Conservation (phyloP, 2,329 filamentous ascomycete species). For the Alternaria alternata region DNA sequence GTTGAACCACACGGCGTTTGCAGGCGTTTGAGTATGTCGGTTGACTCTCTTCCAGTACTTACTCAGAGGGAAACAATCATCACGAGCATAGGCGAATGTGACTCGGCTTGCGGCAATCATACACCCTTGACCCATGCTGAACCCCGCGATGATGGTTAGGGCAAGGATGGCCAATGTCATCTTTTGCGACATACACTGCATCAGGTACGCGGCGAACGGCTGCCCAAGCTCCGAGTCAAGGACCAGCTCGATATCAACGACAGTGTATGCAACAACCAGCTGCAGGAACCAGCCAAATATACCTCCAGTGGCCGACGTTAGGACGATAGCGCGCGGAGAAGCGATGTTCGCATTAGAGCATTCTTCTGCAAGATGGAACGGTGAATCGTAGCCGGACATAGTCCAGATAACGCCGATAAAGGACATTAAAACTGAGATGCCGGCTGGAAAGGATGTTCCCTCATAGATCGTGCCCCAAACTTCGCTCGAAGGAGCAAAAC, state of each 20-base stretch:
- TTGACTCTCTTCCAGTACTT: slow-evolving; percentile 68
- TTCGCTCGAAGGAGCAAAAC: slow-evolving; percentile 64
- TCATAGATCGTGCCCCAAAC: slow-evolving; percentile 74
- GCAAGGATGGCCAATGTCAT: slow-evolving; percentile 69
- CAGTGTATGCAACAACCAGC: slow-evolving; percentile 75
- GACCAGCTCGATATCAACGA: slow-evolving; percentile 67
- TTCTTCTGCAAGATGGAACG: slow-evolving; percentile 78
- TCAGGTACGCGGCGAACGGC: slow-evolving; percentile 74
- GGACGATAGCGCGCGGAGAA: slow-evolving; percentile 73
- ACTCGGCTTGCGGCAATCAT: slow-evolving; percentile 74
- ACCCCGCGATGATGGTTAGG: slow-evolving; percentile 73
- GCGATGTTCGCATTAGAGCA: slow-evolving; percentile 77
- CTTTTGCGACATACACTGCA: slow-evolving; percentile 69
- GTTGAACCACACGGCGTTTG: slow-evolving; percentile 76
- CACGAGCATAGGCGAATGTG: slow-evolving; percentile 76
- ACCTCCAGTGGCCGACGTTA: slow-evolving; percentile 72
- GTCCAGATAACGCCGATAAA: slow-evolving; percentile 77
- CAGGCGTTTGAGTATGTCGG: slow-evolving; percentile 67
- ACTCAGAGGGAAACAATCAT: slow-evolving; percentile 72
- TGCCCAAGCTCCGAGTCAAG: slow-evolving; percentile 70
- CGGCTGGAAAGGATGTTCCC: slow-evolving; percentile 72
- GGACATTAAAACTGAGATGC: slow-evolving; percentile 73
- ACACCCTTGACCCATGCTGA: slow-evolving; percentile 76
- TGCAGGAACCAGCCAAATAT: slow-evolving; percentile 77
- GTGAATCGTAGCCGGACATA: slow-evolving; percentile 72